A percentile compares a stretch with the other conserved stretches of the same genome.
These are phyloP conservation scores for Penicillium sp. DNA, from an alignment of 2,329 filamentous ascomycete genomes.

Conservation along the genomic window DNA sequence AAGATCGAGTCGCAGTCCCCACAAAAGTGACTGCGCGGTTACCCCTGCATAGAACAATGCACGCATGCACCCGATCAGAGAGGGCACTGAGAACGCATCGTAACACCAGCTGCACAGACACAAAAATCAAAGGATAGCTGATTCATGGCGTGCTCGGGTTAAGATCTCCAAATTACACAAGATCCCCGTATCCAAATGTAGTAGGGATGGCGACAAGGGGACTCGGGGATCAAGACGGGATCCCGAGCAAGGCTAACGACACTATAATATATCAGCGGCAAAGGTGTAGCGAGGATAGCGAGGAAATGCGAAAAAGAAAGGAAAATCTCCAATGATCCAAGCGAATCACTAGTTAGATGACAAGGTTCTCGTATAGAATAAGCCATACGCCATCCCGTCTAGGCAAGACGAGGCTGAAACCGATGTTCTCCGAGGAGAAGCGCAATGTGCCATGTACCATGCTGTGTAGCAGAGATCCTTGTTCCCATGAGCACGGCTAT, in stretches of 20 bases:
- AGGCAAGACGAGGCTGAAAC: conserved; percentile 3
- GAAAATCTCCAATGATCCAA: neutral
- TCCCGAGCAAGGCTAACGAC: neutral
- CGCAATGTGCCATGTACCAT: neutral
- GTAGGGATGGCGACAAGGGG: neutral
- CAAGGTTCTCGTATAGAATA: neutral
- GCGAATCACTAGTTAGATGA: neutral
- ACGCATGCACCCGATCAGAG: neutral
- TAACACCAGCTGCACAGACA: neutral
- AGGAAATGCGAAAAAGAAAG: neutral
- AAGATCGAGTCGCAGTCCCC: neutral
- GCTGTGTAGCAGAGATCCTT: neutral
- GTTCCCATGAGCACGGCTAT: neutral
- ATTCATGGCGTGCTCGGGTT: neutral
- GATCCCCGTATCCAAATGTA: neutral
- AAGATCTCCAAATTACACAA: neutral
- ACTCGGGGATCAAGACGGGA: neutral
- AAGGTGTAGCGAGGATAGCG: neutral
- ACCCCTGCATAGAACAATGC: neutral
- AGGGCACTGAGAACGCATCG: neutral
- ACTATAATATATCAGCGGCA: conserved; percentile 1
- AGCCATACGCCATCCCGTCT: neutral
- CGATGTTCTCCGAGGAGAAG: neutral
- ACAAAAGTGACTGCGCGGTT: neutral
- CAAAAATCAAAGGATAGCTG: neutral